Conservation (phyloP, 139 green algal genomes). For the Coelastrella sp. region DNA sequence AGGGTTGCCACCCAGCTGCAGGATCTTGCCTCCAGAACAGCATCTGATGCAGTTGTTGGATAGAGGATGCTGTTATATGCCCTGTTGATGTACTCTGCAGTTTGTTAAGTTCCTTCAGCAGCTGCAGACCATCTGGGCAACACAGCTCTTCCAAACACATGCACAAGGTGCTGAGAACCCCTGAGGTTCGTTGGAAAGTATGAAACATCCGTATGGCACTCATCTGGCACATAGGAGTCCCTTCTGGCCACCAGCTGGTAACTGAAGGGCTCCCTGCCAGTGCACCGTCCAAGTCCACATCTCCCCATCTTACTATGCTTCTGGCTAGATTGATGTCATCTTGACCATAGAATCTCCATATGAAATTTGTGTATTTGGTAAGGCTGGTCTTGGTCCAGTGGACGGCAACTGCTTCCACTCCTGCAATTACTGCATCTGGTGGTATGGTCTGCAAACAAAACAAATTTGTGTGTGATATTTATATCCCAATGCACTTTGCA, state of each 20-base stretch:
- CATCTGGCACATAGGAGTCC: neutral
- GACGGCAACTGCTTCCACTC: neutral
- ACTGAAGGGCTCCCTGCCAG: neutral
- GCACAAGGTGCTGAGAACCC: neutral
- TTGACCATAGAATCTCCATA: neutral
- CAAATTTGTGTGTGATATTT: neutral
- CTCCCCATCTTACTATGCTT: neutral
- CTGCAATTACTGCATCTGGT: neutral
- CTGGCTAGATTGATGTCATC: neutral
- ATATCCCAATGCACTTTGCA: too few relatives aligned
- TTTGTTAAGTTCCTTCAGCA: neutral
- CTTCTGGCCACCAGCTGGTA: neutral
- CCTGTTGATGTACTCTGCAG: neutral
- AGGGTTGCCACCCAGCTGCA: neutral
- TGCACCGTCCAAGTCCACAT: neutral
- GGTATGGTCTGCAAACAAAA: neutral
- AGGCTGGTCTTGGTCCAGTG: neutral
- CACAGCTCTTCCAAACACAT: neutral
- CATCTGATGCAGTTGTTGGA: neutral
- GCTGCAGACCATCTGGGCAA: neutral
- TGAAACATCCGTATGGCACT: neutral
- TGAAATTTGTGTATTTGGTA: neutral
- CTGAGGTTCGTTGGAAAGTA: neutral
- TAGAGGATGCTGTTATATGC: neutral
- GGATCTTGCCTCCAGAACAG: neutral